Evolutionary conservation across 345 rosid genomes (phyloP).

Genomic region (Populus nigra): DNA sequence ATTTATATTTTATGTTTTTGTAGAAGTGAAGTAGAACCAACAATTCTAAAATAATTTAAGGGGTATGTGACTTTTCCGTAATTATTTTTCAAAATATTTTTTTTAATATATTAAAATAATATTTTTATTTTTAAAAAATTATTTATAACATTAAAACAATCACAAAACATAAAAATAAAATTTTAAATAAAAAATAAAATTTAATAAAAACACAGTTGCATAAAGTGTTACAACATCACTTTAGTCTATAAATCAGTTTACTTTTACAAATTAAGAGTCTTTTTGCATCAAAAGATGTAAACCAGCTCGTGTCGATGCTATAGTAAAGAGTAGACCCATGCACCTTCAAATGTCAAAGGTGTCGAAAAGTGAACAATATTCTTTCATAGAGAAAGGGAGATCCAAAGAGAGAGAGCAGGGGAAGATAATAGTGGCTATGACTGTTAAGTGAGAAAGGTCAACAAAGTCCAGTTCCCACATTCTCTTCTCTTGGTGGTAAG

Average conservation of each 20-base stretch:
- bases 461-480: conserved; percentile 25
- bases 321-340: conserved; percentile 6
- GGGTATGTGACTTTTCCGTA: no score
- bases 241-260: conserved; percentile 18
- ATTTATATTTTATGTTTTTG: no score
- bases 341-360: conserved; percentile 24
- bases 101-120: no score
- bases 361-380: conserved; percentile 27
- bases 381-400: conserved; percentile 9
- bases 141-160: no score
- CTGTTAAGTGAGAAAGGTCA: conserved; percentile 2
- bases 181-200: no score
- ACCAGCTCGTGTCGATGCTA: conserved; percentile 36
- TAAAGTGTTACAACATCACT: neutral
- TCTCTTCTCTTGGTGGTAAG: conserved; percentile 52
- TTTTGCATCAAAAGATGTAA: conserved; percentile 55
- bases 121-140: no score
- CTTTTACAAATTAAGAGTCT: conserved; percentile 33
- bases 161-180: no score
- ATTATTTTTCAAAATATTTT: no score
- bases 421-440: conserved; percentile 20
- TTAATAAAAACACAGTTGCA: no score
- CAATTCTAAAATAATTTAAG: no score
- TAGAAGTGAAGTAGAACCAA: no score
- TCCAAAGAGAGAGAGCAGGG: conserved; percentile 12